A percentile compares a stretch with the other conserved stretches of the same genome.
Evolutionary conservation across 805 yeast species (phyloP).

Genomic region (Metschnikowia orientalis): DNA sequence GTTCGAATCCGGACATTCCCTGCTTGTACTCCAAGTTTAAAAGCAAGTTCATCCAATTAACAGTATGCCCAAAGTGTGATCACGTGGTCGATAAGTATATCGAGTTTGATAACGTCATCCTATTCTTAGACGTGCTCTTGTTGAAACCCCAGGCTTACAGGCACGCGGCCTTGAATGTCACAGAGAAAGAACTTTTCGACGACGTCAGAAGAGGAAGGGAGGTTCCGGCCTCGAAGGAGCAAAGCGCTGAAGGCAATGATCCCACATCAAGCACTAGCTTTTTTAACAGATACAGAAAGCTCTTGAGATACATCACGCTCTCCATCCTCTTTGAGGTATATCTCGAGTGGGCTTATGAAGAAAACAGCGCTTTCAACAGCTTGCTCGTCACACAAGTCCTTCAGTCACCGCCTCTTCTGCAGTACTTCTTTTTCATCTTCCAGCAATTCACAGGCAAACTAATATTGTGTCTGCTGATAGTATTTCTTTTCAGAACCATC

Average conservation of each 20-base stretch:
- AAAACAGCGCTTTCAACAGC: conserved; percentile 44
- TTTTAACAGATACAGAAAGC: conserved; percentile 20
- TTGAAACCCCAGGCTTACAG: conserved; percentile 84
- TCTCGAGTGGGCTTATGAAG: conserved; percentile 87
- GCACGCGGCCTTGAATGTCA: conserved; percentile 76
- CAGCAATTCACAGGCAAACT: conserved; percentile 48
- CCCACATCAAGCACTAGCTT: not conserved
- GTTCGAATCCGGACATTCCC: conserved; percentile 56
- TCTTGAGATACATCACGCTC: conserved; percentile 50
- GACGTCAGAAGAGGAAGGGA: not conserved
- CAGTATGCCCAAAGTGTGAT: conserved; percentile 70
- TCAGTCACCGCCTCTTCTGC: conserved; percentile 37
- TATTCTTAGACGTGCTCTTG: conserved; percentile 78
- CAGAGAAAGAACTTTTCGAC: conserved; percentile 26
- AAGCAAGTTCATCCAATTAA: conserved; percentile 71
- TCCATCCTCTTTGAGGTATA: conserved; percentile 82
- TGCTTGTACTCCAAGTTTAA: conserved; percentile 70
- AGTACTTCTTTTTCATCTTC: conserved; percentile 53
- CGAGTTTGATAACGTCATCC: conserved; percentile 79
- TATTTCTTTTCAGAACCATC: conserved; percentile 17
- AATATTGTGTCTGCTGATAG: conserved; percentile 36
- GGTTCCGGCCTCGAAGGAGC: not conserved
- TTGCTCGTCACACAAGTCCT: conserved; percentile 23
- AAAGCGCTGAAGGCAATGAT: not conserved
- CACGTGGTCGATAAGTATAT: conserved; percentile 84